Percentiles rank a stretch among this genome's conserved stretches.
Conservation (phyloP, 352 stramenopile genomes). For the Phytopythium delawarense region DNA sequence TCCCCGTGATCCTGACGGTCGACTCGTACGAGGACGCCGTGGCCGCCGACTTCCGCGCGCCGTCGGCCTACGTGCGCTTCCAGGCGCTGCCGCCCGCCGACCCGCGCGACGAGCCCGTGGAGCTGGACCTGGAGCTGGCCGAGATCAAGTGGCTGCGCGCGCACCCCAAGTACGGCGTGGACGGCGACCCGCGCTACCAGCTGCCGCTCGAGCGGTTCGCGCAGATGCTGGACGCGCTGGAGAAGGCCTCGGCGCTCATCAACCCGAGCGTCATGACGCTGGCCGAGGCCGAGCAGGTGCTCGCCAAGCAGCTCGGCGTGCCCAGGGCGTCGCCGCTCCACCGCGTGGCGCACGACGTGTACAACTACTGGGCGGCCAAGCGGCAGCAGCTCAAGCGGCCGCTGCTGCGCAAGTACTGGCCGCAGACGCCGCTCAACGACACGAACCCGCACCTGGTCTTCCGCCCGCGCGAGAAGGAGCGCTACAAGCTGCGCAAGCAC, state of each 20-base stretch:
- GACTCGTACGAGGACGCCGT: slow-evolving; percentile 66
- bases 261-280: slow-evolving; percentile 75
- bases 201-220: slow-evolving; percentile 58
- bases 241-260: slow-evolving; percentile 79
- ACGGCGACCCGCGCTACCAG: slow-evolving; percentile 79
- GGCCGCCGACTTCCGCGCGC: slow-evolving; percentile 58
- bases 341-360: slow-evolving; percentile 77
- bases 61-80: slow-evolving; percentile 82
- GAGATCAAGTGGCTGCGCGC: slow-evolving; percentile 86
- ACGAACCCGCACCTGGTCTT: slow-evolving; percentile 99
- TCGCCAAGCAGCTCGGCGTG: slow-evolving; percentile 56
- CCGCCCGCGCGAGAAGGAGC: slow-evolving; percentile 95
- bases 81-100: slow-evolving; percentile 49
- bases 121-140: slow-evolving; percentile 75
- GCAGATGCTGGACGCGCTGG: slow-evolving; percentile 84
- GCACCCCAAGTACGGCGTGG: slow-evolving; percentile 79
- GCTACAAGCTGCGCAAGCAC: slow-evolving; percentile 96
- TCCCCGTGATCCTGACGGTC: slow-evolving; percentile 72
- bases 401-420: slow-evolving; percentile 94
- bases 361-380: slow-evolving; percentile 96
- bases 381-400: slow-evolving; percentile 90
- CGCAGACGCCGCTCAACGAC: slow-evolving; percentile 94
- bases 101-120: slow-evolving; percentile 43
- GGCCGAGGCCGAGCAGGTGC: slow-evolving; percentile 70
- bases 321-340: slow-evolving; percentile 65